Evolutionary conservation across 1,284 basidiomycete genomes (phyloP).

Genomic region (Meripilus lineatus): DNA sequence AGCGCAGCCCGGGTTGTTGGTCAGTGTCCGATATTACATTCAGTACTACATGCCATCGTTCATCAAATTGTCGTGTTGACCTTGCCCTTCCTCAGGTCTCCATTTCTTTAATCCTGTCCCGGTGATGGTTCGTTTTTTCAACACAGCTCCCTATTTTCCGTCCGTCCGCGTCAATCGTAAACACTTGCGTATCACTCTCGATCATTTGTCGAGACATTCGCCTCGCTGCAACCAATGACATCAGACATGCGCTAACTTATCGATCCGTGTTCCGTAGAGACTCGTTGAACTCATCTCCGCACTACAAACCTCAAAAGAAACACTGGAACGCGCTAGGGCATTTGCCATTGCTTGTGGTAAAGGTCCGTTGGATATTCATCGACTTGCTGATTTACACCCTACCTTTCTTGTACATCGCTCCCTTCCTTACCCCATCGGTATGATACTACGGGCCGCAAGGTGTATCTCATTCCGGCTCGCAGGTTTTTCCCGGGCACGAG

Average conservation of each 20-base stretch:
- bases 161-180: neutral
- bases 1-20: constrained; percentile 73
- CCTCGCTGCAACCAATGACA: too few relatives aligned
- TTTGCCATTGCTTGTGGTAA: constrained; percentile 92
- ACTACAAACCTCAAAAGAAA: constrained; percentile 81
- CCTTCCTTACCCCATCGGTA: constrained; percentile 3
- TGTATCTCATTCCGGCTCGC: too few relatives aligned
- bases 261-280: constrained; percentile 46
- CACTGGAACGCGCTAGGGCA: constrained; percentile 70
- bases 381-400: constrained; percentile 1
- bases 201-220: neutral
- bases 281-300: constrained; percentile 91
- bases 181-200: neutral
- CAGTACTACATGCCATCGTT: too few relatives aligned
- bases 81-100: constrained; percentile 45
- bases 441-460: constrained; percentile 3
- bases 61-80: too few relatives aligned
- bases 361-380: constrained; percentile 31
- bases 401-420: neutral
- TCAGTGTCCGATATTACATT: constrained; percentile 32
- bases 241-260: too few relatives aligned
- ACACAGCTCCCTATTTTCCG: constrained; percentile 6
- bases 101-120: constrained; percentile 98
- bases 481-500: too few relatives aligned
- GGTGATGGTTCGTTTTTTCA: constrained; percentile 65